phyloP scores from a whole-genome alignment of 305 asterid genomes.

The Fraxinus latifolia region DNA sequence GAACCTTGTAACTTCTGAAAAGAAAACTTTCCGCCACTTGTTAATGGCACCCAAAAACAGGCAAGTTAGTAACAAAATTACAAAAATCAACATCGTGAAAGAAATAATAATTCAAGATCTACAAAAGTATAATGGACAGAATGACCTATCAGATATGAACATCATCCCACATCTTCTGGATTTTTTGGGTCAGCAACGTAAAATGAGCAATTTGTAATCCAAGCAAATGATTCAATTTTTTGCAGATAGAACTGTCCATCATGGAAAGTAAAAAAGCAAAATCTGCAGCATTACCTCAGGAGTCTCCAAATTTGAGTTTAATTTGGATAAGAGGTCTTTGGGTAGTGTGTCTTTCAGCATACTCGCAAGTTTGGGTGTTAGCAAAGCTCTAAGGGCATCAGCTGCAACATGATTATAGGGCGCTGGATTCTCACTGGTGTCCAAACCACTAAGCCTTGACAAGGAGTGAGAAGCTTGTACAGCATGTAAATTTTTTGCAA shows the following conservation, averaged over 20 bases:
- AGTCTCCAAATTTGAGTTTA: conserved; percentile 86
- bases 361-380: conserved; percentile 95
- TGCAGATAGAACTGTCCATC: neutral
- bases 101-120: neutral
- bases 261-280: conserved; percentile 8
- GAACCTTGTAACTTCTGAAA: neutral
- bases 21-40: neutral
- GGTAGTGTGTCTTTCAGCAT: conserved; percentile 74
- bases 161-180: neutral
- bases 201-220: conserved; percentile 2
- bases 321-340: conserved; percentile 66
- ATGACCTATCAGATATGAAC: neutral
- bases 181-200: conserved; percentile 1
- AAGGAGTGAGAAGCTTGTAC: conserved; percentile 73
- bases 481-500: conserved; percentile 91
- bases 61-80: neutral
- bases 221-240: conserved; percentile 8
- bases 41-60: neutral
- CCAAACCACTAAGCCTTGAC: conserved; percentile 87
- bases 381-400: conserved; percentile 70
- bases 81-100: neutral
- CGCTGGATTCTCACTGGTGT: conserved; percentile 48
- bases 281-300: conserved; percentile 72
- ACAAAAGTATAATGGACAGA: neutral
- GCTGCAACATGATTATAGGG: conserved; percentile 78